A percentile compares a stretch with the other conserved stretches of the same genome.
These are phyloP conservation scores for Tricladium varicosporioides DNA, from an alignment of 2,329 filamentous ascomycete species.

Conservation along the genomic window DNA sequence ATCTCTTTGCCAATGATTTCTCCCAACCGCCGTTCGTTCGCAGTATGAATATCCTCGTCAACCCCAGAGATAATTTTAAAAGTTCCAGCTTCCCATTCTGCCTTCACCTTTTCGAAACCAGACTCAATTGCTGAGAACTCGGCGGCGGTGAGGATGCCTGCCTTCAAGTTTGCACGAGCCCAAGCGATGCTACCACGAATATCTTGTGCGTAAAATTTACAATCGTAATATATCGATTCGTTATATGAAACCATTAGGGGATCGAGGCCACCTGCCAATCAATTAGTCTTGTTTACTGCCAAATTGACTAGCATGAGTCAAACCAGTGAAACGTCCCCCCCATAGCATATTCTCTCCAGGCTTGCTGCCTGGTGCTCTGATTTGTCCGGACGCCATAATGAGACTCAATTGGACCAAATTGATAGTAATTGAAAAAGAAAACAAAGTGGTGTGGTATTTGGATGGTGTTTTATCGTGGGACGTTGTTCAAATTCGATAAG, in stretches of 20 bases:
- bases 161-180: slow-evolving; percentile 74
- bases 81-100: slow-evolving; percentile 50
- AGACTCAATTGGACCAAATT: slow-evolving; percentile 16
- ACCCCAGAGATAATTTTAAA: slow-evolving; percentile 52
- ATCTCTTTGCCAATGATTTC: slow-evolving; percentile 85
- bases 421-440: not conserved
- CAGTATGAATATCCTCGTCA: slow-evolving; percentile 66
- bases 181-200: slow-evolving; percentile 80
- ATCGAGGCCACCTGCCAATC: slow-evolving; percentile 67
- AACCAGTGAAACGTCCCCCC: slow-evolving; percentile 61
- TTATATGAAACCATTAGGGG: slow-evolving; percentile 87
- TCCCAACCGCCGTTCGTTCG: slow-evolving; percentile 69
- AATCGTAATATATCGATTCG: slow-evolving; percentile 76
- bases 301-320: slow-evolving; percentile 12
- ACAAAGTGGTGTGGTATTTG: not conserved
- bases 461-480: not conserved
- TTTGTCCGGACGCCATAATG: slow-evolving; percentile 28
- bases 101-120: slow-evolving; percentile 59
- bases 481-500: not conserved
- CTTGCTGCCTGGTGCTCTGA: slow-evolving; percentile 29
- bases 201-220: slow-evolving; percentile 74
- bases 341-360: slow-evolving; percentile 49
- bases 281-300: slow-evolving; percentile 9
- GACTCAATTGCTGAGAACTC: slow-evolving; percentile 74
- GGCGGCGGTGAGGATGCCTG: slow-evolving; percentile 67